phyloP scores from a whole-genome alignment of 345 rosid genomes.

The Carallia pectinifolia region DNA sequence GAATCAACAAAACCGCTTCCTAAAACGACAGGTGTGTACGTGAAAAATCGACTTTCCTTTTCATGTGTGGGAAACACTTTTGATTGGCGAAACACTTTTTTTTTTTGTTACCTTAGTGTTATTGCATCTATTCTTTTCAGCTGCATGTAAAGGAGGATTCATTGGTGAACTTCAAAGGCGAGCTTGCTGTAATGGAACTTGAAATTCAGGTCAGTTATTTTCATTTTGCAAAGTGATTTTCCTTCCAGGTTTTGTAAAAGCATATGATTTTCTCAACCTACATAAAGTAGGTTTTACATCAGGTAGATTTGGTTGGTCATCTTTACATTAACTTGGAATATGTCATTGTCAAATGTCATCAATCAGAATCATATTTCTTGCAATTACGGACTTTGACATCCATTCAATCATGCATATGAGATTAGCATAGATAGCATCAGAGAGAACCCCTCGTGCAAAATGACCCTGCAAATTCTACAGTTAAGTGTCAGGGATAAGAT shows the following conservation, averaged over 20 bases:
- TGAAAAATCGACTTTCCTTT: neutral
- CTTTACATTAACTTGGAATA: neutral
- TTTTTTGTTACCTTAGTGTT: neutral
- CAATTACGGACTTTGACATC: neutral
- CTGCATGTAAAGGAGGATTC: conserved; percentile 54
- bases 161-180: conserved; percentile 62
- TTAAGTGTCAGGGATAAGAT: no score
- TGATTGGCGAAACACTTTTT: neutral
- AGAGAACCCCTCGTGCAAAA: no score
- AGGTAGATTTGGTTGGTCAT: neutral
- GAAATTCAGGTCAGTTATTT: conserved; percentile 61
- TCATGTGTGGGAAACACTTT: neutral
- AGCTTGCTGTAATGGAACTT: conserved; percentile 78
- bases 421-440: no score
- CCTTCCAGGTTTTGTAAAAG: neutral
- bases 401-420: neutral
- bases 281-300: no score
- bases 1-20: conserved; percentile 80
- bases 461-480: no score
- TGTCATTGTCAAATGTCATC: neutral
- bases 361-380: neutral
- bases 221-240: neutral
- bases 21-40: conserved; percentile 71
- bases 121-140: conserved; percentile 35
- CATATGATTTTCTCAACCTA: neutral